Base-by-base conservation (phyloP, 2,329 filamentous ascomycete species). In the Aspergillus fumigatus region DNA sequence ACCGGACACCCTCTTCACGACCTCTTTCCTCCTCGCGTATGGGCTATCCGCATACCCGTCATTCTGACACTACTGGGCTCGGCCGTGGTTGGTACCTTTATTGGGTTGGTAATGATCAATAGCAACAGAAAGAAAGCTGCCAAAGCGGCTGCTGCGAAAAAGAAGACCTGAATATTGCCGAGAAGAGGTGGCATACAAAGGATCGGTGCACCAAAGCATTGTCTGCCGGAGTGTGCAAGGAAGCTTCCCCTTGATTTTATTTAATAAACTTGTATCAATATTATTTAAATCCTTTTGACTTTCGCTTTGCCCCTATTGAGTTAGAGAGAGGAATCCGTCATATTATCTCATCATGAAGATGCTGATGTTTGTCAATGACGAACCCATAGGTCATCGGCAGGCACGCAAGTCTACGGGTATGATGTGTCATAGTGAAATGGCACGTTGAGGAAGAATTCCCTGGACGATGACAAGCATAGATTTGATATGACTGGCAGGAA, bases 11-110 rank as follows among this genome's bases (percentile, higher is more conserved):
- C 91, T 56, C 88, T 97, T 57, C 94, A 99, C 74, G 88, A 88
- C 74, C 83, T 97, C 80, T 99, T 99, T 80, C 94, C 91, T 60
- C 93, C 93, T 49, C 92, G 94, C 74, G 92, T 96, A 73, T 99
- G 94, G 94, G 94, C 94, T 59, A 96, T 99, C 73, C 92, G 94
- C 75, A 94, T 99, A 70, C 94, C 94, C 66, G 93, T 99, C 68
- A 96, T 99, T 73, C 87, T 99, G 65, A 88, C 97, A 62, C 86
- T 99, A 49, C 82, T 99, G 64, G 92, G 88, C 62, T 92, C 88
- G 59, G 92, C 94, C 58, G 92, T 99, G 58, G 93, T 99, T 59
- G 94, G 94, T 62, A 95, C 91, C 59, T 99, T 99, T 82, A 83
- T 99, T 65, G 88, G 89, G 69, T 87, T 96, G 72, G 93, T 99